Evolutionary conservation across 2,329 filamentous ascomycete genomes (phyloP).

Genomic region (Pseudogymnoascus destructans): DNA sequence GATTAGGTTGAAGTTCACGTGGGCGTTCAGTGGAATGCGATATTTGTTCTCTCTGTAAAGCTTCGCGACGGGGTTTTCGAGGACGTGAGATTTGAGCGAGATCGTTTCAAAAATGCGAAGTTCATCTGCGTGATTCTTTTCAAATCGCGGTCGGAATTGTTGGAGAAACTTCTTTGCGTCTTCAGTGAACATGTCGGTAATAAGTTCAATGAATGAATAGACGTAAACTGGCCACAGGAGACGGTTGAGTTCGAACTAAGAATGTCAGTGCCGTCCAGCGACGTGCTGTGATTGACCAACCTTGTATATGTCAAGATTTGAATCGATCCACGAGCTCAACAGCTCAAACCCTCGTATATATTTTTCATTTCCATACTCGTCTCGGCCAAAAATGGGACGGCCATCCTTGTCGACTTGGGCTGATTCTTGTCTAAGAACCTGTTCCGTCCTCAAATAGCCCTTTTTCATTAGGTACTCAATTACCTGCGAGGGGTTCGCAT

Average conservation of each 20-base stretch:
- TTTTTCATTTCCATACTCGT: conserved; percentile 59
- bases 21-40: conserved; percentile 74
- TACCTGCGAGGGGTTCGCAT: conserved; percentile 37
- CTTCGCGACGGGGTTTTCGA: conserved; percentile 63
- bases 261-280: conserved; percentile 16
- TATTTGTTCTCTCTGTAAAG: conserved; percentile 82
- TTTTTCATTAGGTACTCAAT: conserved; percentile 95
- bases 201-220: conserved; percentile 76
- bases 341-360: conserved; percentile 64
- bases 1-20: conserved; percentile 70
- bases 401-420: conserved; percentile 71
- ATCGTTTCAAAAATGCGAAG: conserved; percentile 62
- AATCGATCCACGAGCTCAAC: conserved; percentile 73
- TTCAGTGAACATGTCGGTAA: conserved; percentile 55
- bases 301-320: conserved; percentile 89
- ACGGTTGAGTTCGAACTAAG: conserved; percentile 70
- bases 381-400: conserved; percentile 51
- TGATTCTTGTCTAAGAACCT: conserved; percentile 83
- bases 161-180: conserved; percentile 66
- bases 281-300: conserved; percentile 31
- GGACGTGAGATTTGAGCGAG: conserved; percentile 62
- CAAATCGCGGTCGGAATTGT: conserved; percentile 54
- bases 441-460: conserved; percentile 84
- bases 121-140: conserved; percentile 67
- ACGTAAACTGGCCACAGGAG: conserved; percentile 90